Conservation (phyloP, 2,329 filamentous ascomycete species). For the Botrytis elliptica region DNA sequence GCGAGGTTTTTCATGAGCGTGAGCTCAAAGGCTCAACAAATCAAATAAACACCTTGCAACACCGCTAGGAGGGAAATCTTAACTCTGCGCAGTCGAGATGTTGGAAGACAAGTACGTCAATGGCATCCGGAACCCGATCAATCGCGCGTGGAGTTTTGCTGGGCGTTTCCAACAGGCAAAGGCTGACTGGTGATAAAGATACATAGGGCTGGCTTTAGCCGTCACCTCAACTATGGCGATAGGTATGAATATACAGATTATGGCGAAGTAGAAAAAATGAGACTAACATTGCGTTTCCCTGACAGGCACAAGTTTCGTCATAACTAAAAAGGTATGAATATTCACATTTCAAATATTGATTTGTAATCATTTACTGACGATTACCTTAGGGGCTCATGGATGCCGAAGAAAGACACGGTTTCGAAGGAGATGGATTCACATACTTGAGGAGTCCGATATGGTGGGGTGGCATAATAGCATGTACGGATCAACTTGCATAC, state of each 20-base stretch:
- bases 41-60: slow-evolving; percentile 27
- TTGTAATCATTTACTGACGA: background rate
- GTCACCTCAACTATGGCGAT: slow-evolving; percentile 74
- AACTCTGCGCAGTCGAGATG: slow-evolving; percentile 37
- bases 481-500: slow-evolving; percentile 53
- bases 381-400: slow-evolving; percentile 75
- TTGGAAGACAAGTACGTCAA: slow-evolving; percentile 48
- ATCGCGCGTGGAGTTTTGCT: background rate
- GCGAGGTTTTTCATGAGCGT: background rate
- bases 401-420: slow-evolving; percentile 86
- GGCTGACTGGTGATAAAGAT: slow-evolving; percentile 50
- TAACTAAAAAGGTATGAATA: slow-evolving; percentile 85
- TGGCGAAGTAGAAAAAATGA: background rate
- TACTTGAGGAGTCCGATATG: slow-evolving; percentile 94
- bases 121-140: background rate
- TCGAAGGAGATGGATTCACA: slow-evolving; percentile 93
- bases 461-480: slow-evolving; percentile 92
- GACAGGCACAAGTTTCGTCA: slow-evolving; percentile 91
- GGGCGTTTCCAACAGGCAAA: slow-evolving; percentile 2
- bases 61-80: slow-evolving; percentile 28
- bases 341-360: background rate
- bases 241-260: slow-evolving; percentile 50
- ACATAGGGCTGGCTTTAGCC: slow-evolving; percentile 73
- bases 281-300: slow-evolving; percentile 19
- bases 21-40: slow-evolving; percentile 30